phyloP scores from a whole-genome alignment of 2,329 filamentous ascomycete genomes.

The Pseudopyrenochaeta lycopersici region DNA sequence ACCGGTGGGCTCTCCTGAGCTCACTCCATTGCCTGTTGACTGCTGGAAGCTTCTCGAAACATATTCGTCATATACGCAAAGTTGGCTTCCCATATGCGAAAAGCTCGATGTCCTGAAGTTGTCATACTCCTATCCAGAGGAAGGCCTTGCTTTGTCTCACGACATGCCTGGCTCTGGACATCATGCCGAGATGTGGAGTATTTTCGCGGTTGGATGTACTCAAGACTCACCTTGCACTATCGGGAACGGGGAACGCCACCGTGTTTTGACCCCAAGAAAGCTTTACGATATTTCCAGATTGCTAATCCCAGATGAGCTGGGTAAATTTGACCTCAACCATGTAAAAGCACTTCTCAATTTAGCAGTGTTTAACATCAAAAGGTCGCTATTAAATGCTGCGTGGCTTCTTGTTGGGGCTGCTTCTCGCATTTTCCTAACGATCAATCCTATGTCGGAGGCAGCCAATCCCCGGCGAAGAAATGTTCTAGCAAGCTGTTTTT shows the following conservation, averaged over 20 bases:
- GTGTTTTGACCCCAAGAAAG: slow-evolving; percentile 9
- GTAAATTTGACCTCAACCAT: slow-evolving; percentile 47
- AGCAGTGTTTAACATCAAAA: slow-evolving; percentile 68
- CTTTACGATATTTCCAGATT: slow-evolving; percentile 34
- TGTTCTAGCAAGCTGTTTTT: slow-evolving; percentile 65
- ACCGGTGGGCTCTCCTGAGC: not conserved
- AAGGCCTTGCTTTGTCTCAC: slow-evolving; percentile 47
- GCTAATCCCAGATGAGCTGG: slow-evolving; percentile 40
- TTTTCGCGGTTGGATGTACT: slow-evolving; percentile 51
- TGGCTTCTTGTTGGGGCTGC: slow-evolving; percentile 73
- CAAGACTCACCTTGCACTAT: slow-evolving; percentile 14
- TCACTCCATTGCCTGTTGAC: slow-evolving; percentile 59
- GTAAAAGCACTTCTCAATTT: slow-evolving; percentile 58
- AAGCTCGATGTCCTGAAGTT: slow-evolving; percentile 68
- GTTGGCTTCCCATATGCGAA: slow-evolving; percentile 78
- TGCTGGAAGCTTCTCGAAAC: slow-evolving; percentile 61
- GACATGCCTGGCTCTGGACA: slow-evolving; percentile 40
- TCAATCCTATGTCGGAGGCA: slow-evolving; percentile 45
- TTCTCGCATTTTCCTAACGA: slow-evolving; percentile 60
- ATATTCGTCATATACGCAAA: slow-evolving; percentile 78
- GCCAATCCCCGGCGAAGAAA: slow-evolving; percentile 44
- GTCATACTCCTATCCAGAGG: slow-evolving; percentile 62
- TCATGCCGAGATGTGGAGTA: slow-evolving; percentile 57
- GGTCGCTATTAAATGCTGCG: slow-evolving; percentile 64
- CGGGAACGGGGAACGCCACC: slow-evolving; percentile 2